Conservation (phyloP, 2,329 filamentous ascomycete genomes). For the Xylariomycetidae sp. region DNA sequence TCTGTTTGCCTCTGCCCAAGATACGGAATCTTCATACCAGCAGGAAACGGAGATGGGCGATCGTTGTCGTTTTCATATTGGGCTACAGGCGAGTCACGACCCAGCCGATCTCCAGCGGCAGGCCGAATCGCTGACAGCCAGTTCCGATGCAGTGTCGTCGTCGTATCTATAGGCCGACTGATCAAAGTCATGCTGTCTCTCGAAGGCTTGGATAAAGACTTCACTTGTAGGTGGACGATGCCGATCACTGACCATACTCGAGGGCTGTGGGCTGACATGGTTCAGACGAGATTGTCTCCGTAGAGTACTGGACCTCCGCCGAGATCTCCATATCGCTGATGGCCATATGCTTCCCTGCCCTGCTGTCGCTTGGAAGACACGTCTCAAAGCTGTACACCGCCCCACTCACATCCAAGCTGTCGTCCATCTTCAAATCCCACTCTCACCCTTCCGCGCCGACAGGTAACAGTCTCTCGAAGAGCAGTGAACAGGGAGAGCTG, state of each 20-base stretch:
- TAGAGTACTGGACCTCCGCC: neutral
- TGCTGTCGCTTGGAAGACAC: neutral
- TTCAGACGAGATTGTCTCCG: neutral
- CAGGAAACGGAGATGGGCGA: slow-evolving; percentile 5
- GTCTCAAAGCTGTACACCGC: neutral
- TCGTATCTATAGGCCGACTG: slow-evolving; percentile 11
- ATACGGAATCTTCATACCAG: slow-evolving; percentile 12
- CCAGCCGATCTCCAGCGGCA: neutral
- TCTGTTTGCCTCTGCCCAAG: slow-evolving; percentile 13
- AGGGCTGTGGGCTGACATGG: neutral
- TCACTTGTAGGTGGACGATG: slow-evolving; percentile 8
- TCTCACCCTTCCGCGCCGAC: neutral
- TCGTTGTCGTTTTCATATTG: slow-evolving; percentile 9
- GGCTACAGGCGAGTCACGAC: slow-evolving; percentile 11
- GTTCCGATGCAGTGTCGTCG: slow-evolving; percentile 6
- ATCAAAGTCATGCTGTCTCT: slow-evolving; percentile 7
- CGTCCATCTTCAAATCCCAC: neutral
- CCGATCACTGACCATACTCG: neutral
- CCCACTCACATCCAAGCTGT: neutral
- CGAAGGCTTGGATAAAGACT: slow-evolving; percentile 5
- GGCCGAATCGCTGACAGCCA: slow-evolving; percentile 1
- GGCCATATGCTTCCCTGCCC: neutral
- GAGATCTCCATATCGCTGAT: neutral
- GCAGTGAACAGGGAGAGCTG: neutral
- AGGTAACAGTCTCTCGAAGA: neutral